These are phyloP conservation scores for Plantago ovata DNA, from an alignment of 257 asterid genomes.

Conservation along the genomic window DNA sequence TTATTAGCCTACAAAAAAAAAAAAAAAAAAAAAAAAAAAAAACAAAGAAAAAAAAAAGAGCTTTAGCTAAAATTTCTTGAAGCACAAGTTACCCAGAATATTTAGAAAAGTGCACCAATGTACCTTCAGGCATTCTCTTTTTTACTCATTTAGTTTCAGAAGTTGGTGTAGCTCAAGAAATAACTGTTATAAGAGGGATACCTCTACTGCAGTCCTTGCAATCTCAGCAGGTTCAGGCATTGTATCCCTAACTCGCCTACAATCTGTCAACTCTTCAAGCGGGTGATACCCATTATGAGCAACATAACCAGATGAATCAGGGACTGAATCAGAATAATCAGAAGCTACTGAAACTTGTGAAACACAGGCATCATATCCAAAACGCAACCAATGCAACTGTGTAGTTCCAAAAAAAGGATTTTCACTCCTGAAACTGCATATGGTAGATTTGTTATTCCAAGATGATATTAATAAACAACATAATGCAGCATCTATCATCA, in stretches of 20 bases:
- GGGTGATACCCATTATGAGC: constrained; percentile 62
- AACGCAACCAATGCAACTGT: constrained; percentile 38
- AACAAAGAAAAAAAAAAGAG: constrained; percentile 19
- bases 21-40: constrained; percentile 19
- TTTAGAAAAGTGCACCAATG: not conserved
- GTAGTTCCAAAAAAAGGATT: constrained; percentile 47
- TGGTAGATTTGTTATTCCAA: constrained; percentile 3
- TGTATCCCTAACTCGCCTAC: constrained; percentile 39
- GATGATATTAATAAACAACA: constrained; percentile 12
- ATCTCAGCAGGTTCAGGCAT: constrained; percentile 67
- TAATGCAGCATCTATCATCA: constrained; percentile 7
- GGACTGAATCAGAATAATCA: constrained; percentile 79
- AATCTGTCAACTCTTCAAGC: constrained; percentile 63
- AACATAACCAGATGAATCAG: constrained; percentile 55
- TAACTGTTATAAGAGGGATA: constrained; percentile 21
- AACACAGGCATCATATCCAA: constrained; percentile 36
- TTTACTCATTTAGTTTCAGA: constrained; percentile 11
- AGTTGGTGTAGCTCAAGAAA: constrained; percentile 14
- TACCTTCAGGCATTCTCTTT: not conserved
- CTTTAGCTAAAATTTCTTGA: not conserved
- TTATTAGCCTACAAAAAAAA: constrained; percentile 45
- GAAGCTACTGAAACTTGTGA: constrained; percentile 71
- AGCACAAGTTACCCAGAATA: constrained; percentile 8
- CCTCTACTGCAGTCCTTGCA: constrained; percentile 81
- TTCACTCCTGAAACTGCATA: constrained; percentile 51